A percentile compares a stretch with the other conserved stretches of the same genome.
These are phyloP conservation scores for Nidula microcarpa DNA, from an alignment of 768 basidiomycete species.

Conservation along the genomic window DNA sequence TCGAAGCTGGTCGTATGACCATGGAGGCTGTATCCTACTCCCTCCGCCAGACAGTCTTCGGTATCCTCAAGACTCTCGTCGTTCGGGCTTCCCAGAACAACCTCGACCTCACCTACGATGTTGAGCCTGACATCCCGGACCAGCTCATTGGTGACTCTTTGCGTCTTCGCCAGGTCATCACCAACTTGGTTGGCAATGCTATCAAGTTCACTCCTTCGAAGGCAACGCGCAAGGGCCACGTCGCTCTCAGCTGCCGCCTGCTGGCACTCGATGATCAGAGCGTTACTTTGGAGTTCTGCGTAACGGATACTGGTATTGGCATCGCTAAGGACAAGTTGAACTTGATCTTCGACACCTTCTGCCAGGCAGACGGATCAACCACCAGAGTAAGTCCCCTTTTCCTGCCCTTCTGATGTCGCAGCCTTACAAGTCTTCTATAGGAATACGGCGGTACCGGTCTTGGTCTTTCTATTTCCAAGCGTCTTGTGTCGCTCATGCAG, in stretches of 20 bases:
- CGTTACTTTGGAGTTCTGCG: constrained; percentile 94
- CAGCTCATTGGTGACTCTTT: constrained; percentile 96
- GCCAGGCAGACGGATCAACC: constrained; percentile 97
- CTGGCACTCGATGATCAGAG: constrained; percentile 76
- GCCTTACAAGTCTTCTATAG: constrained; percentile 29
- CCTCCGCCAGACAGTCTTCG: constrained; percentile 93
- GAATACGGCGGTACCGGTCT: constrained; percentile 98
- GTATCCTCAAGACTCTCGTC: constrained; percentile 96
- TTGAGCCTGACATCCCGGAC: constrained; percentile 94
- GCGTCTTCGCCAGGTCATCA: constrained; percentile 91
- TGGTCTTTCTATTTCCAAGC: constrained; percentile 95
- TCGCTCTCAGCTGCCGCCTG: constrained; percentile 83
- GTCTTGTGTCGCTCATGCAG: constrained; percentile 94
- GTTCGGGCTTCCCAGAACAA: constrained; percentile 97
- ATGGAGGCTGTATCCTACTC: constrained; percentile 99
- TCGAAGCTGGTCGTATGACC: constrained; percentile 99
- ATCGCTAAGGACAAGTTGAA: constrained; percentile 98
- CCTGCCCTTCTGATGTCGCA: constrained; percentile 1
- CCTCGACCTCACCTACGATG: constrained; percentile 92
- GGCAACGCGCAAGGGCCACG: constrained; percentile 77
- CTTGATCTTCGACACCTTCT: constrained; percentile 98
- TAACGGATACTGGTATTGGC: constrained; percentile 96
- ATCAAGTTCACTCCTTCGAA: constrained; percentile 95
- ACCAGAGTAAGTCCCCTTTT: constrained; percentile 62
- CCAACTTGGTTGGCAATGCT: constrained; percentile 92